Conservation (phyloP, 495 filamentous ascomycete species). For the Neurospora tetraspora region DNA sequence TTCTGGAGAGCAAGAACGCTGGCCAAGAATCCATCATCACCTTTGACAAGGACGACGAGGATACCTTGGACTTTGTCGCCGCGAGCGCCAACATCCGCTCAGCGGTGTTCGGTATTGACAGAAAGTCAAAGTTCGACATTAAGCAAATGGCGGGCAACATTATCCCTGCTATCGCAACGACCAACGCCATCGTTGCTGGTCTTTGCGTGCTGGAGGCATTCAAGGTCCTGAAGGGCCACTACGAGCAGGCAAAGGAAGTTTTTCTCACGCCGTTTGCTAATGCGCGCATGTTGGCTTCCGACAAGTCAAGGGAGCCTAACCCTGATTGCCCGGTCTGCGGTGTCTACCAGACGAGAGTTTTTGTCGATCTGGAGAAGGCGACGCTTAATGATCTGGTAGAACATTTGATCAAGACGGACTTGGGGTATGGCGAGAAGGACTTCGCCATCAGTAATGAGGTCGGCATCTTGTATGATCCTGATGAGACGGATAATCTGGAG, state of each 20-base stretch:
- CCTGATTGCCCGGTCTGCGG: slow-evolving; percentile 75
- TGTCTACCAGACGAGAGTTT: slow-evolving; percentile 52
- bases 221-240: slow-evolving; percentile 74
- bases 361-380: slow-evolving; percentile 61
- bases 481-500: slow-evolving; percentile 73
- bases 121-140: slow-evolving; percentile 86
- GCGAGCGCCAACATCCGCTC: slow-evolving; percentile 84
- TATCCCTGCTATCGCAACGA: slow-evolving; percentile 96
- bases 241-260: slow-evolving; percentile 47
- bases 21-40: slow-evolving; percentile 52
- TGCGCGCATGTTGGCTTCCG: slow-evolving; percentile 63
- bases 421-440: slow-evolving; percentile 75
- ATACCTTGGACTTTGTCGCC: slow-evolving; percentile 91
- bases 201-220: slow-evolving; percentile 90
- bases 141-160: slow-evolving; percentile 99
- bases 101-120: slow-evolving; percentile 73
- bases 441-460: slow-evolving; percentile 62
- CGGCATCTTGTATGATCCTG: slow-evolving; percentile 76
- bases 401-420: slow-evolving; percentile 51
- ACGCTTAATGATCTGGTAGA: slow-evolving; percentile 78
- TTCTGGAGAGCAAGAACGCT: slow-evolving; percentile 47
- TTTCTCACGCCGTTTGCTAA: slow-evolving; percentile 78
- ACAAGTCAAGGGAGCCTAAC: slow-evolving; percentile 64
- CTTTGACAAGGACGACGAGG: slow-evolving; percentile 96
- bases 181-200: slow-evolving; percentile 91